phyloP scores from a whole-genome alignment of 2,329 filamentous ascomycete genomes.

The Teratosphaeriaceae sp. region DNA sequence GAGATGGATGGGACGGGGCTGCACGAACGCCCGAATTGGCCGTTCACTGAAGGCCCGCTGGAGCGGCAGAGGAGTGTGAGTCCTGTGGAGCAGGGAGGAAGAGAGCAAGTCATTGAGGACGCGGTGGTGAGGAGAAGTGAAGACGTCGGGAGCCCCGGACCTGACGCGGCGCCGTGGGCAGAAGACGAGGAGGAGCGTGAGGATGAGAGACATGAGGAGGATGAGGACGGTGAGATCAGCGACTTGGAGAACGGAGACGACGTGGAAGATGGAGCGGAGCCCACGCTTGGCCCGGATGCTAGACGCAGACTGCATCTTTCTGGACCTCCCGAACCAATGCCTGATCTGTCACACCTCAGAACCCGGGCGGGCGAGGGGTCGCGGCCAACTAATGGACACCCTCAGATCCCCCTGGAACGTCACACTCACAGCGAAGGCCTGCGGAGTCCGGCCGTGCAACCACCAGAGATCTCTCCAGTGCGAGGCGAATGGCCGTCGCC shows the following conservation, averaged over 20 bases:
- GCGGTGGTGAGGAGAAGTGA: constrained; percentile 17
- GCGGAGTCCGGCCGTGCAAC: constrained; percentile 1
- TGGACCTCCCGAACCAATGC: not conserved
- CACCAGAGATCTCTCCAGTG: constrained; percentile 5
- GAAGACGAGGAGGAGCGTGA: constrained; percentile 16
- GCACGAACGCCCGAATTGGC: constrained; percentile 25
- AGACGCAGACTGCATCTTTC: constrained; percentile 1
- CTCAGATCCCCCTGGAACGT: not conserved
- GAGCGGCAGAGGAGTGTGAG: constrained; percentile 7
- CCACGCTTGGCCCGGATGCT: constrained; percentile 4
- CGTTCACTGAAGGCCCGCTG: constrained; percentile 11
- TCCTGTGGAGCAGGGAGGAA: constrained; percentile 6
- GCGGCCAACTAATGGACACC: not conserved
- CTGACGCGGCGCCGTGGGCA: constrained; percentile 6
- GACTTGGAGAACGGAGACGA: constrained; percentile 18
- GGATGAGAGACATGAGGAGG: no score
- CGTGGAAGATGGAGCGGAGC: constrained; percentile 4
- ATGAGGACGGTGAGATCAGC: constrained; percentile 14
- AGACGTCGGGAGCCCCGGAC: constrained; percentile 13
- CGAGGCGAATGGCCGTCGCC: not conserved
- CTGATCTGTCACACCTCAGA: not conserved
- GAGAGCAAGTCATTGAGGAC: constrained; percentile 10
- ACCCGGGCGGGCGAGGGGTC: not conserved
- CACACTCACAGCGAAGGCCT: not conserved
- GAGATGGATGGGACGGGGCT: constrained; percentile 26